Conservation (phyloP, 768 basidiomycete species). For the Tubosaeta brunneosetosa region DNA sequence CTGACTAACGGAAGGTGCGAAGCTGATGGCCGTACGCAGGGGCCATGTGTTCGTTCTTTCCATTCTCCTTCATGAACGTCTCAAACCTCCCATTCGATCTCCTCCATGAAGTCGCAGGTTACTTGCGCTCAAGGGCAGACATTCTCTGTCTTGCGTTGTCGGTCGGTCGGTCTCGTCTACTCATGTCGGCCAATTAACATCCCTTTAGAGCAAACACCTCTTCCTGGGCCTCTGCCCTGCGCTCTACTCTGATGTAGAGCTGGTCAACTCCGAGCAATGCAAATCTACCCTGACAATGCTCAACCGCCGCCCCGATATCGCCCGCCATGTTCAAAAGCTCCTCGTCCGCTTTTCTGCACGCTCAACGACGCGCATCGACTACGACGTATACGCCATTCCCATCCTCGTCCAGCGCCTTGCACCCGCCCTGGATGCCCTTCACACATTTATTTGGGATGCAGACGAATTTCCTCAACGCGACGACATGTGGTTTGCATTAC, state of each 20-base stretch:
- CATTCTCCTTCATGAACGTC: constrained; percentile 13
- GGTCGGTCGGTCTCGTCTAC: constrained; percentile 37
- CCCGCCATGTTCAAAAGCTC: constrained; percentile 64
- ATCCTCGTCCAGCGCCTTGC: constrained; percentile 49
- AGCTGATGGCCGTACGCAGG: no score
- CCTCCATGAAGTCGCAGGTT: constrained; percentile 59
- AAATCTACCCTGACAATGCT: constrained; percentile 65
- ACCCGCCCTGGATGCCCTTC: constrained; percentile 56
- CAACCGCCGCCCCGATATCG: constrained; percentile 44
- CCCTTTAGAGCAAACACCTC: constrained; percentile 47
- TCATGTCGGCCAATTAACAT: constrained; percentile 4
- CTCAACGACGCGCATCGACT: constrained; percentile 20
- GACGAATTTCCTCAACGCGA: constrained; percentile 62
- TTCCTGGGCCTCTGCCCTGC: constrained; percentile 50
- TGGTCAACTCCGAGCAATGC: constrained; percentile 58
- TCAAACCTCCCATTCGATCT: constrained; percentile 50
- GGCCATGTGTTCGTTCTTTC: not conserved
- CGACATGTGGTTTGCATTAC: constrained; percentile 75
- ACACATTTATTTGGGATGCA: constrained; percentile 67
- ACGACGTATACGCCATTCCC: constrained; percentile 38
- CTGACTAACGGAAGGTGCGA: not conserved
- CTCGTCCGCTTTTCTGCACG: constrained; percentile 37
- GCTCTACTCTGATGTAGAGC: constrained; percentile 55
- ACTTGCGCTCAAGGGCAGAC: constrained; percentile 50
- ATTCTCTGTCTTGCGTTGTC: constrained; percentile 56